Conservation (phyloP, 805 yeast genomes). For the Isabelozyma gotoi region DNA sequence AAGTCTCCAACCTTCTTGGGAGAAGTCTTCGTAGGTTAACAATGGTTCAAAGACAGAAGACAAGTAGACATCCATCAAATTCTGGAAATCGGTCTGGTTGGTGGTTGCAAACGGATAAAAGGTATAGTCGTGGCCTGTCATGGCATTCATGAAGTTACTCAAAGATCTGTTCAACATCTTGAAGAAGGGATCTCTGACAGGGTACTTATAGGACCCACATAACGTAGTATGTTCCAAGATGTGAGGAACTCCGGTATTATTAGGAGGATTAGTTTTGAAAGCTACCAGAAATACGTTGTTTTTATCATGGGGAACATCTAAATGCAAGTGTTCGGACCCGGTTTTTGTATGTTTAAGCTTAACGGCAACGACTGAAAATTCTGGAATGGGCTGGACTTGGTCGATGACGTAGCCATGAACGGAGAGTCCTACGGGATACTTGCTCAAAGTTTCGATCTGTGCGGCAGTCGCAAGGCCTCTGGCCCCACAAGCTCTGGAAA, state of each 20-base stretch:
- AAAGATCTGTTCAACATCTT: conserved; percentile 94
- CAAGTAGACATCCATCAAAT: conserved; percentile 82
- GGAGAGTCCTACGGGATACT: conserved; percentile 64
- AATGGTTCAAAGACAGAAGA: conserved; percentile 86
- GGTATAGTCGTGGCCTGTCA: conserved; percentile 97
- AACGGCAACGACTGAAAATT: conserved; percentile 77
- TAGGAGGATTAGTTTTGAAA: conserved; percentile 93
- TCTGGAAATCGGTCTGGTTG: conserved; percentile 73
- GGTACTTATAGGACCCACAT: conserved; percentile 89
- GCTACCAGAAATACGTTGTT: conserved; percentile 88
- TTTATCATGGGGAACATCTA: conserved; percentile 72
- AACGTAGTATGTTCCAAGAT: conserved; percentile 93
- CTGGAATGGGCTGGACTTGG: conserved; percentile 71
- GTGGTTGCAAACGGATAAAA: conserved; percentile 97
- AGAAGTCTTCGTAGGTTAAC: conserved; percentile 74
- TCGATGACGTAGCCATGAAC: conserved; percentile 68
- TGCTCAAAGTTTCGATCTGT: conserved; percentile 8
- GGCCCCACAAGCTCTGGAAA: not conserved
- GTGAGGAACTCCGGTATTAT: conserved; percentile 94
- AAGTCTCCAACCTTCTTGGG: conserved; percentile 97
- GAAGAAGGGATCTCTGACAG: conserved; percentile 96
- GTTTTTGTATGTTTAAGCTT: conserved; percentile 65
- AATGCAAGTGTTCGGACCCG: conserved; percentile 80
- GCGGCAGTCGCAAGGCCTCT: not conserved
- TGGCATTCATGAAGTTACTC: conserved; percentile 96